These are phyloP conservation scores for Chlorella sp. DNA, from an alignment of 139 green algal genomes.

Conservation along the genomic window DNA sequence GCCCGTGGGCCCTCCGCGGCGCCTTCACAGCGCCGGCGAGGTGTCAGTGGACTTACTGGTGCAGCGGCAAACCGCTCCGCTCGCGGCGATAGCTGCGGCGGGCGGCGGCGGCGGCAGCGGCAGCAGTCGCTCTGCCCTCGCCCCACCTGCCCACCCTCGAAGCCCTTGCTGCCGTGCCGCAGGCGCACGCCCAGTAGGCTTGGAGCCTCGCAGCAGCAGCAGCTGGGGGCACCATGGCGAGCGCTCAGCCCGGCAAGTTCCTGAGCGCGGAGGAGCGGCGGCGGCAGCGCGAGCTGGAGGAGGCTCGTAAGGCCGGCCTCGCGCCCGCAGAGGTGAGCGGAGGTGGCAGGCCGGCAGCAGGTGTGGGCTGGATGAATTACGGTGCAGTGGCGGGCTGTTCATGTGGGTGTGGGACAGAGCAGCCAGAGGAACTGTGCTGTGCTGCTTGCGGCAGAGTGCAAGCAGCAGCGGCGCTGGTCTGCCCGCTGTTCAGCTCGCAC, in stretches of 20 bases:
- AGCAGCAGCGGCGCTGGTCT: too few relatives aligned
- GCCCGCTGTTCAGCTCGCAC: too few relatives aligned
- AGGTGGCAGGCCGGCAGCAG: not conserved
- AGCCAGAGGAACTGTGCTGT: too few relatives aligned
- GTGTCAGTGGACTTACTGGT: too few relatives aligned
- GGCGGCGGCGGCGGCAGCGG: too few relatives aligned
- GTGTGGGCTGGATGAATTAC: too few relatives aligned
- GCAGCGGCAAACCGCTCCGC: not conserved
- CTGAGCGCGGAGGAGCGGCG: slow-evolving; percentile 43
- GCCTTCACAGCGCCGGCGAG: too few relatives aligned
- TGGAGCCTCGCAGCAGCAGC: not conserved
- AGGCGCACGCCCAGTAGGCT: not conserved
- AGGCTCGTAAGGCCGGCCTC: slow-evolving; percentile 96
- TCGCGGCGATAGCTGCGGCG: not conserved
- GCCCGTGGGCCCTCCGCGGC: too few relatives aligned
- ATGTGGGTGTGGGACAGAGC: too few relatives aligned
- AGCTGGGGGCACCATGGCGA: slow-evolving; percentile 5
- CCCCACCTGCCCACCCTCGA: not conserved
- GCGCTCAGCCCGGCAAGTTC: slow-evolving; percentile 9
- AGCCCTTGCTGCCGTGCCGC: too few relatives aligned
- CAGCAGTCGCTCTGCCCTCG: not conserved
- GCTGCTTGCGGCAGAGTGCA: too few relatives aligned
- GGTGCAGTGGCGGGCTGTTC: too few relatives aligned
- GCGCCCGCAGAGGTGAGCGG: slow-evolving; percentile 78
- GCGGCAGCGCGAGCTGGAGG: slow-evolving; percentile 87